These are phyloP conservation scores for Wallacemonas rigidus DNA, from an alignment of 208 protist genomes.

Conservation along the genomic window DNA sequence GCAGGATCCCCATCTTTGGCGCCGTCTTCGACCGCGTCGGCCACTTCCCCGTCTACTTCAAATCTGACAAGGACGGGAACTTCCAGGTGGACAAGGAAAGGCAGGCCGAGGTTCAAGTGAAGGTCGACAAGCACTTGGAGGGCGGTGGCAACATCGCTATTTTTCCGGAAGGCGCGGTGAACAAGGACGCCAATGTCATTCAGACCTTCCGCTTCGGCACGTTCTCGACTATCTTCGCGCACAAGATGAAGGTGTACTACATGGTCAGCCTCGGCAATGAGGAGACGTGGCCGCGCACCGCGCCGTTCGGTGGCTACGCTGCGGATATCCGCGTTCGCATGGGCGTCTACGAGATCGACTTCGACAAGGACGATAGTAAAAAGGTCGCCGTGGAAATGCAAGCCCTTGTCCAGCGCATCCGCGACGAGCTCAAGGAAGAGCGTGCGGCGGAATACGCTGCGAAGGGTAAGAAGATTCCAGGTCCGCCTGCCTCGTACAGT, in stretches of 20 bases:
- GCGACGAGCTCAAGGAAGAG: conserved; percentile 37
- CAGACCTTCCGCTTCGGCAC: conserved; percentile 60
- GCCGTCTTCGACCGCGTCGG: conserved; percentile 52
- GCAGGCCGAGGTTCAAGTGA: conserved; percentile 40
- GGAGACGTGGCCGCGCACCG: conserved; percentile 45
- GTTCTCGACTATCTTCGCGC: conserved; percentile 56
- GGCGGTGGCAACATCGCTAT: conserved; percentile 45
- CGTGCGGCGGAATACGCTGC: conserved; percentile 1
- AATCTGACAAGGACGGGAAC: conserved; percentile 49
- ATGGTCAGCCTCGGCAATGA: conserved; percentile 50
- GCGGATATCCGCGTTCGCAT: conserved; percentile 49
- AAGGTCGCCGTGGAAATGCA: conserved; percentile 32
- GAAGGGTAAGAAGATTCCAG: conserved; percentile 11
- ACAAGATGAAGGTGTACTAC: conserved; percentile 49
- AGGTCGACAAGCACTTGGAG: conserved; percentile 36
- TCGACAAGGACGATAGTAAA: conserved; percentile 29
- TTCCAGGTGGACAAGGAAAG: conserved; percentile 64
- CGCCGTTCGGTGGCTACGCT: conserved; percentile 39
- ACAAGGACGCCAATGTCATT: conserved; percentile 47
- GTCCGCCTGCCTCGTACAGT: background rate
- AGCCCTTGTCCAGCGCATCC: conserved; percentile 35
- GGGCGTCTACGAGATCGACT: conserved; percentile 37
- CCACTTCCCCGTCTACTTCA: conserved; percentile 77
- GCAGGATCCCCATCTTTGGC: conserved; percentile 61
- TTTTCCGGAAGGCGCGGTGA: conserved; percentile 67